Evolutionary conservation across 192 early-diverging fungal species (phyloP).

Genomic region (Jimgerdemannia lactiflua): DNA sequence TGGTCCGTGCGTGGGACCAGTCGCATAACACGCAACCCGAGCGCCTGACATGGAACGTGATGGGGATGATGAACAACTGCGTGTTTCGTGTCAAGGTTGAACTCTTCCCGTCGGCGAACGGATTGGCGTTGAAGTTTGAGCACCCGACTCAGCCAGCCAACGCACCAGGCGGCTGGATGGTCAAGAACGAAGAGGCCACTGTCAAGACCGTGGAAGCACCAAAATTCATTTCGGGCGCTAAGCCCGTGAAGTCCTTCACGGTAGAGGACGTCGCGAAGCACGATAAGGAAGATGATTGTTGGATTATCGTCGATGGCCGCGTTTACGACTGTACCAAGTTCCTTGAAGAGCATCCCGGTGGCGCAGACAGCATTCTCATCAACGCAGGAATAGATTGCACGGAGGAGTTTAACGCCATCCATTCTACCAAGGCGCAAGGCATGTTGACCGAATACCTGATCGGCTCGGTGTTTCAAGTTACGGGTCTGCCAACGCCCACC

Average conservation of each 20-base stretch:
- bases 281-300: slow-evolving; percentile 62
- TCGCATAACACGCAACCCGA: slow-evolving; percentile 57
- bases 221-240: neutral
- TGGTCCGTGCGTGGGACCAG: slow-evolving; percentile 62
- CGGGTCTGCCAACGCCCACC: slow-evolving; percentile 27
- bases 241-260: slow-evolving; percentile 33
- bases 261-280: slow-evolving; percentile 67
- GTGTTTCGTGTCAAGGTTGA: slow-evolving; percentile 54
- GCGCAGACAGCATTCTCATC: slow-evolving; percentile 82
- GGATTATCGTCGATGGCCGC: slow-evolving; percentile 67
- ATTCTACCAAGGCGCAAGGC: slow-evolving; percentile 80
- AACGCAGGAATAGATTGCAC: slow-evolving; percentile 79
- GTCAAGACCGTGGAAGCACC: too few relatives aligned
- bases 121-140: slow-evolving; percentile 26
- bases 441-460: slow-evolving; percentile 66
- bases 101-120: neutral
- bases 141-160: slow-evolving; percentile 53
- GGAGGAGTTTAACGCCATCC: slow-evolving; percentile 91
- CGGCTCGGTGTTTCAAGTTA: slow-evolving; percentile 36
- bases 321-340: slow-evolving; percentile 71
- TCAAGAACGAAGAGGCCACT: neutral
- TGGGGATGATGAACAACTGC: slow-evolving; percentile 78
- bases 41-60: slow-evolving; percentile 62
- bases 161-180: slow-evolving; percentile 53
- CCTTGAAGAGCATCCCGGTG: slow-evolving; percentile 82